Evolutionary conservation across 257 asterid genomes (phyloP).

Genomic region (Salvia hispanica): DNA sequence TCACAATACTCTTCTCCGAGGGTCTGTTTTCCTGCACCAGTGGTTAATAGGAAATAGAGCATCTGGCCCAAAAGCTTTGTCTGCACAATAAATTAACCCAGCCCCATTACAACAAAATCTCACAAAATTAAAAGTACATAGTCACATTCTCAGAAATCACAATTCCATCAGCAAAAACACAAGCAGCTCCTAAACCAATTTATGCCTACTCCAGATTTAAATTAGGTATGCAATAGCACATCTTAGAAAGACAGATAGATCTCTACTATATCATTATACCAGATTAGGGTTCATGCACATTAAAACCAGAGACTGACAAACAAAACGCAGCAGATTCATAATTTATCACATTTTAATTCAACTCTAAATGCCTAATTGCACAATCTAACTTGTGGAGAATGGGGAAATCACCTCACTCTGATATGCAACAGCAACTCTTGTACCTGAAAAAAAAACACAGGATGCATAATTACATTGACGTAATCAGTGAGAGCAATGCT

Average conservation of each 20-base stretch:
- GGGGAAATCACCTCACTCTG: constrained; percentile 77
- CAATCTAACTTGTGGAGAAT: constrained; percentile 13
- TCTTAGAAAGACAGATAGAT: background rate
- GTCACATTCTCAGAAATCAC: background rate
- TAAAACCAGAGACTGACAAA: constrained; percentile 1
- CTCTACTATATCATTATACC: background rate
- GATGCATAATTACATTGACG: background rate
- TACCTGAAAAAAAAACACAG: constrained; percentile 50
- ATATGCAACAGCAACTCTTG: constrained; percentile 82
- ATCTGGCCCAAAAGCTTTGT: constrained; percentile 94
- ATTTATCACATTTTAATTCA: background rate
- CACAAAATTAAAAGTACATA: background rate
- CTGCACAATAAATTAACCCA: constrained; percentile 45
- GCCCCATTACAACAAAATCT: constrained; percentile 7
- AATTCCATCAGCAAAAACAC: background rate
- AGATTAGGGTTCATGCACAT: background rate
- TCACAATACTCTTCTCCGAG: constrained; percentile 99
- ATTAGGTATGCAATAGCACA: background rate
- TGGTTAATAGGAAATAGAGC: constrained; percentile 87
- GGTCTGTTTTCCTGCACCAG: constrained; percentile 96
- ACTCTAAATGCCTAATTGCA: background rate
- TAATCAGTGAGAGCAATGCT: background rate
- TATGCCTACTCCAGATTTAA: background rate
- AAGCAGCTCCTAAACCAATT: constrained; percentile 3
- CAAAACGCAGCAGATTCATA: background rate